phyloP scores from a whole-genome alignment of 768 basidiomycete species.

The Boletus pseudopeckii region DNA sequence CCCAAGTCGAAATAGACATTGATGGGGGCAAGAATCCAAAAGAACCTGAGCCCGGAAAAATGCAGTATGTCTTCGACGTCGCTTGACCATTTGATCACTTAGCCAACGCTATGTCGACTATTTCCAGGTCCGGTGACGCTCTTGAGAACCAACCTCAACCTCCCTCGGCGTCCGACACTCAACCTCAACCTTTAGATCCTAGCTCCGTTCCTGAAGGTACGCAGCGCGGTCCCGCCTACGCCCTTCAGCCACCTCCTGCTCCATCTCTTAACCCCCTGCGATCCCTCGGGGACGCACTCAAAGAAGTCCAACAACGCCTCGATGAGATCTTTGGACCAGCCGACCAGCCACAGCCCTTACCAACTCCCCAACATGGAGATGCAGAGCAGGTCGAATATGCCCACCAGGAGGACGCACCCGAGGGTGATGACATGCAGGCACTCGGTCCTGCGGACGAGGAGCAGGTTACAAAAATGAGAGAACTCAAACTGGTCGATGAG shows the following conservation, averaged over 20 bases:
- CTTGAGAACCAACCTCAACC: constrained; percentile 8
- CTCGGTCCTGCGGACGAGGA: constrained; percentile 85
- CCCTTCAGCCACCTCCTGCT: constrained; percentile 37
- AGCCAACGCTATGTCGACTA: background rate
- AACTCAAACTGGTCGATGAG: constrained; percentile 74
- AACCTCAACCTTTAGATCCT: constrained; percentile 16
- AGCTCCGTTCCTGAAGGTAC: constrained; percentile 41
- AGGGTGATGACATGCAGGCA: constrained; percentile 77
- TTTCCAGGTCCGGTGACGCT: constrained; percentile 12
- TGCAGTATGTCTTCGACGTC: constrained; percentile 13
- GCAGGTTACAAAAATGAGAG: constrained; percentile 74
- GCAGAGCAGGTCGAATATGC: constrained; percentile 67
- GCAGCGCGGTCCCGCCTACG: constrained; percentile 43
- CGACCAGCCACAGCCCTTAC: constrained; percentile 32
- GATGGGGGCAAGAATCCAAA: constrained; percentile 23
- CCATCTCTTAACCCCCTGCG: constrained; percentile 57
- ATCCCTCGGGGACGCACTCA: constrained; percentile 77
- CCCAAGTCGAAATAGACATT: constrained; percentile 10
- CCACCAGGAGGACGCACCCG: constrained; percentile 58
- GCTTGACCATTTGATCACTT: background rate
- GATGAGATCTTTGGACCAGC: constrained; percentile 67
- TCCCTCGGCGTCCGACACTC: constrained; percentile 2
- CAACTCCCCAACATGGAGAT: constrained; percentile 36
- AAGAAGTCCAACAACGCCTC: constrained; percentile 79
- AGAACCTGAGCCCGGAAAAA: constrained; percentile 16